Base-by-base conservation (phyloP, 208 protist genomes). In the Leishmania lainsoni region DNA sequence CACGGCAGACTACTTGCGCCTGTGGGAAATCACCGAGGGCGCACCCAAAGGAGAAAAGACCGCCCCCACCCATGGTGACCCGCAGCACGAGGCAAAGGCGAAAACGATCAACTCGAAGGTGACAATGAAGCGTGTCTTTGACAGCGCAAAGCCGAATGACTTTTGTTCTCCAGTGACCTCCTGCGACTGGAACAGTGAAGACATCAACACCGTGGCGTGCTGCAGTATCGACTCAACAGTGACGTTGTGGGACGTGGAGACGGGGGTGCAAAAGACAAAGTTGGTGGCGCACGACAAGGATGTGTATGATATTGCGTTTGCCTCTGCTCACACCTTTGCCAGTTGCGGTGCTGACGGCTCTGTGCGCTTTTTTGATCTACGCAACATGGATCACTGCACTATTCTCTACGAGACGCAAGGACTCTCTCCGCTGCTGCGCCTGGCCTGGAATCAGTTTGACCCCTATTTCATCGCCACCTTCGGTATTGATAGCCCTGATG, bases 271-370 rank as follows among this genome's bases (percentile, higher is more conserved):
- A 20, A 92, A 90, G 65, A 99, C 98, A 32, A 98, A 99, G 89
- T 90, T 99, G 20, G 99, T 99, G 49, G 99, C 99, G 14, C 99
- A 99, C 91, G 99, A 99, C 89, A 99, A 99, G 86, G 99, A 99
- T 82, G 99, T 99, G 10, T 99, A 98, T 85, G 99, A 99, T 86
- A 98, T 99, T 54, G 98, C 98, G 22, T 99, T 99, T 86, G 91
- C 95, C 3, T 93, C 94, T 1, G 90, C 92, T 0, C 88, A 99
- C 78, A 96, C 99, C 26, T 99, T 99, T 89, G 98, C 98, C 10
- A 99, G 97, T 52, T 99, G 99, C 58, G 98, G 99, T 65, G 99
- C 98, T n/a, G 99, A 99, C 81, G 99, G 99, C 59, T 99, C 98
- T 14, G 91, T 99, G 1, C 95, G 99, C 72, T 93, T 99, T 85